Base-by-base conservation (phyloP, 768 basidiomycete genomes). In the Mycena polygramma region DNA sequence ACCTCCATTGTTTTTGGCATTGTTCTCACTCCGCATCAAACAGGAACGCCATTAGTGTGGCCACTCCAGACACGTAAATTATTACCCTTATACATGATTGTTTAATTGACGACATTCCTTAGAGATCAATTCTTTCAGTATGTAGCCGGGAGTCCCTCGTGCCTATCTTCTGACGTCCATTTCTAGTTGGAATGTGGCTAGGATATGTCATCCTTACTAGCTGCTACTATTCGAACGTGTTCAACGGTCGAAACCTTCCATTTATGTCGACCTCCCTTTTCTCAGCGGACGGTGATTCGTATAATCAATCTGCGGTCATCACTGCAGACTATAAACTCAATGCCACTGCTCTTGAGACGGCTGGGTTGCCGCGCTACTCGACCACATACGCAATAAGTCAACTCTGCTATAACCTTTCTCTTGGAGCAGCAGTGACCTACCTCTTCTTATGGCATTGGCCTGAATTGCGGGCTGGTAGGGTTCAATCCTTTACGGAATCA, bases 371-470 rank as follows among this genome's bases (percentile, higher is more conserved):
- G 15, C 77, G 81, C 24, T 84, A 82, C 74, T 86, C 87, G 5
- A 83, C 87, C 9, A 87, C 86, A 4, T 88, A 86, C 69, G 82
- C 82, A 0, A 75, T 88, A 45, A 83, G 83, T 7, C 85, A 87
- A 69, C 75, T 88, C 65, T 84, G 82, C 69, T 87, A 86, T 74
- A 88, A 89, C 74, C 74, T 87, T 24, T 83, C 82, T 10, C 78
- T 87, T n/a, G 86, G 87, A 8, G 82, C 86, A 10, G 85, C 86
- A 2, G 81, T 88, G 43, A 85, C 84, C 4, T 86, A 85, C 67
- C 78, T 89, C 13, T 71, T 85, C 20, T 70, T 89, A 26, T 89
- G 86, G 87, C 81, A 88, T 71, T 88, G 85, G 86, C 78, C 78
- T 8, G 87, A 89, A 66, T 69, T 89, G 35, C 84, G 80, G 71